phyloP scores from a whole-genome alignment of 805 yeast species.

The Suhomyces prunicola region DNA sequence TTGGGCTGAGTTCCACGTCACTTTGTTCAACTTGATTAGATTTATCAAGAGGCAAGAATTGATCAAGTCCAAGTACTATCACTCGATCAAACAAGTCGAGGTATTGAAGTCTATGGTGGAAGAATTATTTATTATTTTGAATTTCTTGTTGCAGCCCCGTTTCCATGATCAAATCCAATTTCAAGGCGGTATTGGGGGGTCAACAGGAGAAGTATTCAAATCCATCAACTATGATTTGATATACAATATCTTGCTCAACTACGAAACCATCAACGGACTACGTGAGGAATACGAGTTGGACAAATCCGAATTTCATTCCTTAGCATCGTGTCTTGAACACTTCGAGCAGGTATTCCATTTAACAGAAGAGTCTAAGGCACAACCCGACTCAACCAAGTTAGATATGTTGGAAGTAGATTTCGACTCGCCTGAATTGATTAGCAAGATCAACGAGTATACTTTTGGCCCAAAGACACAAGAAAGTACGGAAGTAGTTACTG shows the following conservation, averaged over 20 bases:
- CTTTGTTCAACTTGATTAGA: constrained; percentile 27
- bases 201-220: constrained; percentile 16
- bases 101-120: constrained; percentile 19
- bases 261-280: constrained; percentile 15
- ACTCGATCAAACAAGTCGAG: constrained; percentile 6
- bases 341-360: constrained; percentile 17
- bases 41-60: constrained; percentile 25
- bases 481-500: background rate
- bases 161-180: constrained; percentile 18
- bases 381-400: constrained; percentile 12
- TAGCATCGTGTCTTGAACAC: constrained; percentile 15
- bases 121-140: constrained; percentile 21
- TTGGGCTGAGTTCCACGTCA: constrained; percentile 34
- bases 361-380: constrained; percentile 11
- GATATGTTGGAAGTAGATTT: constrained; percentile 22
- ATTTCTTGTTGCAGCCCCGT: constrained; percentile 12
- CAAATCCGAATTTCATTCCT: constrained; percentile 8
- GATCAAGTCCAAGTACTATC: constrained; percentile 13
- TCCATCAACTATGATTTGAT: constrained; percentile 30
- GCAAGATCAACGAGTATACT: constrained; percentile 2
- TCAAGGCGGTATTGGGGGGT: constrained; percentile 7
- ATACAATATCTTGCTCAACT: constrained; percentile 26
- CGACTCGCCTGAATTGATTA: constrained; percentile 20
- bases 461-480: background rate
- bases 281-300: constrained; percentile 13